These are phyloP conservation scores for Pelargonium nanum DNA, from an alignment of 345 rosid species.

Conservation along the genomic window DNA sequence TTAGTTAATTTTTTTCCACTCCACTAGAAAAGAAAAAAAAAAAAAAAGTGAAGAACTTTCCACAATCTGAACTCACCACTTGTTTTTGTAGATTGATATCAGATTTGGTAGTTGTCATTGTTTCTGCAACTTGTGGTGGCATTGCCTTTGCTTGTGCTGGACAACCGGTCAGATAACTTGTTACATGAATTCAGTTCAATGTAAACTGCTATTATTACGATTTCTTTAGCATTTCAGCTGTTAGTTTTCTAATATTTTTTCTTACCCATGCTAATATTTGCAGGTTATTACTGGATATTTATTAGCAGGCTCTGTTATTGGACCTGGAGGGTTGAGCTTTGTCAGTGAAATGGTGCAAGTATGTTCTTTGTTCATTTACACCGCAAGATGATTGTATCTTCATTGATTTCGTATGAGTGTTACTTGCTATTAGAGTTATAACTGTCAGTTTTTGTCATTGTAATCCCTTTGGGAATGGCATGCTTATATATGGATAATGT, in stretches of 20 bases:
- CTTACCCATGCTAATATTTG: slow-evolving; percentile 3
- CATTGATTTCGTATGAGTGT: too few species aligned
- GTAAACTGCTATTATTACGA: not conserved
- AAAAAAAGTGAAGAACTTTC: not conserved
- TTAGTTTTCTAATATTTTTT: too few species aligned
- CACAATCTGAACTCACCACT: not conserved
- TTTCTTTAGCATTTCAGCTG: not conserved
- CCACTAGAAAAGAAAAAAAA: not conserved
- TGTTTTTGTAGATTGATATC: slow-evolving; percentile 73
- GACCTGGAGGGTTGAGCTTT: slow-evolving; percentile 92
- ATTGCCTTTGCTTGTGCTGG: slow-evolving; percentile 99
- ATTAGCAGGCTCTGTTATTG: slow-evolving; percentile 82
- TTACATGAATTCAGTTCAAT: not conserved
- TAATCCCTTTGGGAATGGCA: too few species aligned
- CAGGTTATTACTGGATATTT: slow-evolving; percentile 95
- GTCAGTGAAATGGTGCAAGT: slow-evolving; percentile 98
- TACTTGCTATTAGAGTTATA: too few species aligned
- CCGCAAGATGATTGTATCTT: too few species aligned
- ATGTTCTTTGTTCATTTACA: slow-evolving; percentile 20
- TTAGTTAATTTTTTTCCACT: not conserved
- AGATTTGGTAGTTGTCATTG: slow-evolving; percentile 90
- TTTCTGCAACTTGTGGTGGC: slow-evolving; percentile 98
- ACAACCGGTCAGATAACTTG: slow-evolving; percentile 60
- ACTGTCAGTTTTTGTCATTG: too few species aligned
- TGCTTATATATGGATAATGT: too few species aligned